Conservation (phyloP, 805 yeast species). For the Starmerella tilneyi region DNA sequence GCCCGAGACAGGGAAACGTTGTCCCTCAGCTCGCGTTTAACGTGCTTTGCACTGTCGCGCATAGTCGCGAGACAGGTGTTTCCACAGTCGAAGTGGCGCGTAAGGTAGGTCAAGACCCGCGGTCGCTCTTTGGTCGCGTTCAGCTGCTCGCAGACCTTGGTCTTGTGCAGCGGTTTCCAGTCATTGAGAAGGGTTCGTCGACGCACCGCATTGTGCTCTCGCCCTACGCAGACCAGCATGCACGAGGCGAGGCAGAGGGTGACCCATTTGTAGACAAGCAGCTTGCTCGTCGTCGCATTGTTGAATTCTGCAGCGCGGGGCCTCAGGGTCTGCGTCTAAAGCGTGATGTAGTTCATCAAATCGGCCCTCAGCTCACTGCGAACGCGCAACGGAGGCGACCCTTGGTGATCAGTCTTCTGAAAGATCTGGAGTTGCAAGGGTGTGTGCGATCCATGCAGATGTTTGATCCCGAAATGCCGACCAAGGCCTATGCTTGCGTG, state of each 20-base stretch:
- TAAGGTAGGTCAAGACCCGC: constrained; percentile 34
- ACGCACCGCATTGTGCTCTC: constrained; percentile 29
- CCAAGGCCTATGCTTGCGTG: constrained; percentile 30
- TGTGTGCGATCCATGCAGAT: constrained; percentile 30
- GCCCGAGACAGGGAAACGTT: constrained; percentile 26
- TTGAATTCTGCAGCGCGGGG: constrained; percentile 27
- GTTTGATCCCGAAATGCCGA: constrained; percentile 28
- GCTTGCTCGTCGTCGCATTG: constrained; percentile 24
- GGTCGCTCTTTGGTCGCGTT: constrained; percentile 34
- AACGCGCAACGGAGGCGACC: constrained; percentile 23
- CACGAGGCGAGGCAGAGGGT: neutral
- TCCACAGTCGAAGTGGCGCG: constrained; percentile 32
- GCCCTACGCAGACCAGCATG: constrained; percentile 2
- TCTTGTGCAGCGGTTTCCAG: constrained; percentile 31
- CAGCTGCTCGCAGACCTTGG: constrained; percentile 29
- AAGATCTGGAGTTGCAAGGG: constrained; percentile 26
- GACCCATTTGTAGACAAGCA: constrained; percentile 15
- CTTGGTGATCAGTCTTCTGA: constrained; percentile 24
- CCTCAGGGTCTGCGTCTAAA: constrained; percentile 30
- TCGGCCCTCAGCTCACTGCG: constrained; percentile 29
- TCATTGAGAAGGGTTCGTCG: constrained; percentile 28
- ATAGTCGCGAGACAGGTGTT: constrained; percentile 34
- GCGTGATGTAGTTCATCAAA: constrained; percentile 34
- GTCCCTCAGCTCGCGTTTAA: constrained; percentile 35
- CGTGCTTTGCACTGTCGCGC: constrained; percentile 32